Evolutionary conservation across 352 stramenopile species (phyloP).

Genomic region (Globisporangium radiosum): DNA sequence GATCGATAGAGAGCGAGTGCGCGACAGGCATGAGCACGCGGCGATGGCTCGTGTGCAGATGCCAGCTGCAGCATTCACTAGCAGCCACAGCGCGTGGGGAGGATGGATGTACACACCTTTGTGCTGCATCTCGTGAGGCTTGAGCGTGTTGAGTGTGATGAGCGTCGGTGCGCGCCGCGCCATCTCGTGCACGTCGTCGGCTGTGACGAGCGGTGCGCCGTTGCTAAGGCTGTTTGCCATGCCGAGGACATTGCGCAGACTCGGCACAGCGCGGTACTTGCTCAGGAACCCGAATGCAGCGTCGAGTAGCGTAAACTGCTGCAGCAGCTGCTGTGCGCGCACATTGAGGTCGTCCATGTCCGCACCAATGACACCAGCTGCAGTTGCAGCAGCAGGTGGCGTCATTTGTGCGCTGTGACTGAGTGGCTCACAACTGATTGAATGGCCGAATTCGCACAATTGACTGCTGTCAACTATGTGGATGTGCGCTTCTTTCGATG

Average conservation of each 20-base stretch:
- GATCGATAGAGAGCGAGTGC: neutral
- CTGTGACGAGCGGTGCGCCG: constrained; percentile 18
- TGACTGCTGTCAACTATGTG: too few species aligned
- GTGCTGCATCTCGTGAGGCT: constrained; percentile 22
- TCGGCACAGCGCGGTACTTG: constrained; percentile 34
- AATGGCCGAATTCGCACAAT: too few species aligned
- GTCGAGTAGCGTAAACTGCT: constrained; percentile 63
- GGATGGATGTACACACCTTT: constrained; percentile 10
- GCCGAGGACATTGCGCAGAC: constrained; percentile 43
- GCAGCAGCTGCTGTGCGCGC: constrained; percentile 9
- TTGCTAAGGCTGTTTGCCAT: constrained; percentile 57
- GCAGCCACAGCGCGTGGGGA: too few species aligned
- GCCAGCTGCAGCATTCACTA: too few species aligned
- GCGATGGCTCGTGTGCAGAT: neutral
- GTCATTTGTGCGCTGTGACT: too few species aligned
- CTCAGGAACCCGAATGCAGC: constrained; percentile 61
- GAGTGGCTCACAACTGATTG: too few species aligned
- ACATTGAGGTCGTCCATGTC: too few species aligned
- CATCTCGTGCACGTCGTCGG: constrained; percentile 33
- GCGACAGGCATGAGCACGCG: neutral
- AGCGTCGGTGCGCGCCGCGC: constrained; percentile 39
- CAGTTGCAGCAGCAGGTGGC: too few species aligned
- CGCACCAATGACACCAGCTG: too few species aligned
- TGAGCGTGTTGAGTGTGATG: constrained; percentile 25
- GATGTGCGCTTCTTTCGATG: too few species aligned